Base-by-base conservation (phyloP, 208 protist genomes). In the Acanthamoeba divionensis region DNA sequence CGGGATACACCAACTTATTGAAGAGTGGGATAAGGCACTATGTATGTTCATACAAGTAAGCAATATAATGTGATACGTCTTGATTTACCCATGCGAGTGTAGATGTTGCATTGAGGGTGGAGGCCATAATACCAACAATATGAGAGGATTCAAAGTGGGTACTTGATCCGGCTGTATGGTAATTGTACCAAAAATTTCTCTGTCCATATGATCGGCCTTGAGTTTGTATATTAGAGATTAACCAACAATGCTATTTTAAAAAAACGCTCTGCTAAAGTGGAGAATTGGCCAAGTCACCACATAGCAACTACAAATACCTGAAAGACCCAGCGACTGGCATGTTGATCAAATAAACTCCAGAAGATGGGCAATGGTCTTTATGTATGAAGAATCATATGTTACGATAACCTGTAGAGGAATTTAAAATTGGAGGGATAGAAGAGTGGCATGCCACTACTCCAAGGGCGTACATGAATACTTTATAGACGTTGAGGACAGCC, bases 11-110 rank as follows among this genome's bases (percentile, higher is more conserved):
- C 21, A 90, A 0, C 62, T 87, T 75, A 47, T 95, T 89, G 38
- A 95, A 94, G 0, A 95, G 31, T 48, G 92, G 90, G 4, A 95
- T 91, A 5, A 95, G 63, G 8, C 24, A 45, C 75, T 85, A 41
- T n/a, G 0, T 2, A 10, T 75, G 7, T n/a, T 5, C 29, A 9
- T 31, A 0, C 65, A 0, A 29, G 7, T 50, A 12, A 29, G 33
- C 6, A 29, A 12, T 12, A 29, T 0, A 44, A 36, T 2, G 60
- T 67, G 18, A 1, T 15, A 44, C 31, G 60, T 67, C 31, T 67
- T 12, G 57, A 65, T 21, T 6, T 4, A 9, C 57, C 33, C 12
- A 29, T n/a, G 57, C 8, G 57, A 67, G 62, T 29, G 62, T 2
- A 36, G 18, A 31, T 29, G 52, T 57, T 57, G n/a, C n/a, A n/a